Percentiles rank a stretch among this genome's conserved stretches.
These are phyloP conservation scores for Cocos nucifera DNA, from an alignment of 176 grass and related monocot genomes.

Conservation along the genomic window DNA sequence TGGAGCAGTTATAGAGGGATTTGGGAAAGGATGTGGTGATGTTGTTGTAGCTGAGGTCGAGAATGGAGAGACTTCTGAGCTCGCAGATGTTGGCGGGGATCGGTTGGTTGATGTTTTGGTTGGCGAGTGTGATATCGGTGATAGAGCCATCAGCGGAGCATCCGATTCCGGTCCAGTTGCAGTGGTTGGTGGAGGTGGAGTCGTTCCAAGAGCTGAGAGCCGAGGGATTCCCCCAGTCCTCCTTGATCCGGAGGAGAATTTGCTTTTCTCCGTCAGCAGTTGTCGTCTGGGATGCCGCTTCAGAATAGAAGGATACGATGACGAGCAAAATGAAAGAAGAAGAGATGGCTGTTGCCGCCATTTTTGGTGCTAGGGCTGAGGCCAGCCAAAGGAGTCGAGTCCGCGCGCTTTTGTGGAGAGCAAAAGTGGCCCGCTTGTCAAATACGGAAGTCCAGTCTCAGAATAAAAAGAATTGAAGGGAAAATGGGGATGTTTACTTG, in stretches of 20 bases:
- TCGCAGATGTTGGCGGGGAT: constrained; percentile 40
- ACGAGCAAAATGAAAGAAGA: constrained; percentile 12
- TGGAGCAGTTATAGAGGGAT: constrained; percentile 27
- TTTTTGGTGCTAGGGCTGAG: no score
- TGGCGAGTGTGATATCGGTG: constrained; percentile 18
- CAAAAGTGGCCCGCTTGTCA: no score
- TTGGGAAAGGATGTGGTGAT: constrained; percentile 30
- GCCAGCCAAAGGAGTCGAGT: no score
- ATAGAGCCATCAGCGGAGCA: constrained; percentile 34
- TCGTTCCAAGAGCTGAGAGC: constrained; percentile 39
- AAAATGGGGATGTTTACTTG: no score
- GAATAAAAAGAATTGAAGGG: no score
- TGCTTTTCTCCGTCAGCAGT: constrained; percentile 11
- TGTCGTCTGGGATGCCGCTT: not conserved
- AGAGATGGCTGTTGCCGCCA: no score
- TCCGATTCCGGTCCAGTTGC: constrained; percentile 39
- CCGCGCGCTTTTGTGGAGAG: no score
- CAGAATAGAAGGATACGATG: no score
- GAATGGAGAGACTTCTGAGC: constrained; percentile 30
- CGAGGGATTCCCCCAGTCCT: constrained; percentile 30
- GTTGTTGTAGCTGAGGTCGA: constrained; percentile 42
- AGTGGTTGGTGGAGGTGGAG: constrained; percentile 17
- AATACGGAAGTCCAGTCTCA: no score
- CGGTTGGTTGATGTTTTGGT: constrained; percentile 13
- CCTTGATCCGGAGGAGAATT: constrained; percentile 41